Evolutionary conservation across 768 basidiomycete species (phyloP), one percentile per base, ranked within the genome.

Genomic region (Mycena latifolia): DNA sequence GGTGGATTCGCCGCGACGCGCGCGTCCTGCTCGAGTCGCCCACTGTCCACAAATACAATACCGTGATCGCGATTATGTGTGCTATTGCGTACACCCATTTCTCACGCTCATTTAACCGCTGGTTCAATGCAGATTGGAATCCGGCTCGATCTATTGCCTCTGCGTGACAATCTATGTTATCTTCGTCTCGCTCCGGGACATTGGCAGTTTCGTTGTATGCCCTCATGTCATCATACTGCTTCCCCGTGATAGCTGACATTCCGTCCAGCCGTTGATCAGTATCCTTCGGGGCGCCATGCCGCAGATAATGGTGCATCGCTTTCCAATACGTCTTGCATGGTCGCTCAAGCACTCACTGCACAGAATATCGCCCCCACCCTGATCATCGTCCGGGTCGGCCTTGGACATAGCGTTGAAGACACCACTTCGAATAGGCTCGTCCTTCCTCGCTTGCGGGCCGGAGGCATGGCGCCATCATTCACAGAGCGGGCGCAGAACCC

Each of bases 101-200:
- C 47, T 28, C 27, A 29, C 25, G 2, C 8, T 22, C 27, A 5
- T 7, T 6, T 4, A 29, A 60, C n/a, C n/a, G n/a, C n/a, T n/a
- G n/a, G n/a, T 10, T 20, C 2, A 25, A 0, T 5, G 27, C n/a
- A 60, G 58, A 50, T 50, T 60, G 37, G 58, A 60, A 51, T 60
- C 58, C 37, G 58, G 58, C 17, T 37, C 37, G n/a, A 37, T 60
- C 48, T 60, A 60, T 25, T 62, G 61, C 25, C 20, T 43, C 41
- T n/a, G 3, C 20, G 4, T 43, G 20, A 12, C 10, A 5, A 2
- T n/a, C 41, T 43, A 43, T n/a, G 20, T 43, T 20, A n/a, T 43
- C 18, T 43, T 5, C 20, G 18, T 5, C 41, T 43, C 41, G 4
- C 5, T 43, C 41, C 20, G 41, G 20, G n/a, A 6, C 12, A n/a